Conservation (phyloP, 2,329 filamentous ascomycete species). For the Magnaporthiopsis rhizophila region DNA sequence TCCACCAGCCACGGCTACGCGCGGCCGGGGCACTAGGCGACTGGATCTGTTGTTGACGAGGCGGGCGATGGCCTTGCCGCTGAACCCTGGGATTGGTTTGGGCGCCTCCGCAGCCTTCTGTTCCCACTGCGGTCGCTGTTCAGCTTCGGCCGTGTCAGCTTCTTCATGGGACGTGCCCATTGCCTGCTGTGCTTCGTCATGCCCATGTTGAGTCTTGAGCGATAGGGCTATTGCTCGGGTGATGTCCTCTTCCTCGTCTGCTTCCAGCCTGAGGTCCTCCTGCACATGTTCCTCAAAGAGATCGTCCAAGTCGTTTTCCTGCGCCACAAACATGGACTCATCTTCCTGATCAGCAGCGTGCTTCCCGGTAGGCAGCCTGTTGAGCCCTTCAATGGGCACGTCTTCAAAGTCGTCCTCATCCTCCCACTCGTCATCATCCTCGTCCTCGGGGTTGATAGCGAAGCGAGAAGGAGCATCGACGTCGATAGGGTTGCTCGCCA, state of each 20-base stretch:
- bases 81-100: conserved; percentile 42
- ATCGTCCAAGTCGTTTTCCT: conserved; percentile 18
- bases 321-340: conserved; percentile 49
- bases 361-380: conserved; percentile 62
- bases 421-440: conserved; percentile 60
- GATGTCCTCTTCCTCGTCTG: conserved; percentile 53
- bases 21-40: conserved; percentile 26
- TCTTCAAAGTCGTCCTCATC: conserved; percentile 84
- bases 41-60: conserved; percentile 67
- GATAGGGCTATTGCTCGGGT: conserved; percentile 79
- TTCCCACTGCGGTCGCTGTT: conserved; percentile 49
- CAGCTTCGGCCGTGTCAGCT: conserved; percentile 28
- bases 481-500: conserved; percentile 83
- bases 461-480: conserved; percentile 61
- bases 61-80: conserved; percentile 59
- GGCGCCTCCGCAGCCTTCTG: conserved; percentile 44
- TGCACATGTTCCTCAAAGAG: conserved; percentile 25
- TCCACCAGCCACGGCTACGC: conserved; percentile 23
- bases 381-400: conserved; percentile 83
- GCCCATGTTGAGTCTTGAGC: conserved; percentile 55
- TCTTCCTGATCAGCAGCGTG: conserved; percentile 24
- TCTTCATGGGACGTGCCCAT: conserved; percentile 21
- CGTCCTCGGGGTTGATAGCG: conserved; percentile 47
- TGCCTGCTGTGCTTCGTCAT: background rate
- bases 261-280: conserved; percentile 12